Evolutionary conservation across 1,284 basidiomycete species (phyloP).

Genomic region (Megacollybia platyphylla): DNA sequence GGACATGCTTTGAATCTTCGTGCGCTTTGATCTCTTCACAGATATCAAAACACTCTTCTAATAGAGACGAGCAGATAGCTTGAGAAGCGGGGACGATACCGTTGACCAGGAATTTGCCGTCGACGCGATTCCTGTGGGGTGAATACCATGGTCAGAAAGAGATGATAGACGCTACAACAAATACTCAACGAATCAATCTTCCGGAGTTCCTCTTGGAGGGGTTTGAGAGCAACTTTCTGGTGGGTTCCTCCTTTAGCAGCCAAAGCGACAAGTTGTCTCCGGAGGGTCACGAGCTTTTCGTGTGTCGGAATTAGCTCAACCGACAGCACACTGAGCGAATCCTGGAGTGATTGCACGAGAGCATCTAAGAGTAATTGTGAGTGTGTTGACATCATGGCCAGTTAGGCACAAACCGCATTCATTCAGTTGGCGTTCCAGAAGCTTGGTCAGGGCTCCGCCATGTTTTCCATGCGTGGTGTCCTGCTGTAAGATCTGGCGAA

Average conservation of each 20-base stretch:
- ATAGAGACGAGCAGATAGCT: slow-evolving; percentile 75
- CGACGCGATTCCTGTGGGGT: slow-evolving; percentile 68
- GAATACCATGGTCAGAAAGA: slow-evolving; percentile 2
- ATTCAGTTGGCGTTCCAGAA: slow-evolving; percentile 84
- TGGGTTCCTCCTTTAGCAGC: slow-evolving; percentile 79
- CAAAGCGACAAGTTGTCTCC: slow-evolving; percentile 82
- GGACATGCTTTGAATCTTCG: slow-evolving; percentile 86
- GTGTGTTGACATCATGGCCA: slow-evolving; percentile 6
- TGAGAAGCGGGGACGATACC: slow-evolving; percentile 88
- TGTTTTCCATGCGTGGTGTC: slow-evolving; percentile 78
- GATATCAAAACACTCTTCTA: slow-evolving; percentile 97
- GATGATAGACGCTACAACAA: slow-evolving; percentile 14
- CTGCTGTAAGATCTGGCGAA: slow-evolving; percentile 73
- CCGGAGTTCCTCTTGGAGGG: slow-evolving; percentile 84
- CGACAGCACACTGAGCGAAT: slow-evolving; percentile 77
- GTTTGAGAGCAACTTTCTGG: slow-evolving; percentile 76
- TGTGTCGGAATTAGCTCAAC: slow-evolving; percentile 84
- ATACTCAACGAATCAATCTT: slow-evolving; percentile 89
- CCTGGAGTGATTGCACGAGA: slow-evolving; percentile 64
- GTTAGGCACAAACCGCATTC: slow-evolving; percentile 65
- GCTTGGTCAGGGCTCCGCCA: slow-evolving; percentile 77
- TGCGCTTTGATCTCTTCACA: slow-evolving; percentile 92
- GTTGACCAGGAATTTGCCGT: slow-evolving; percentile 92
- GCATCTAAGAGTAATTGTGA: slow-evolving; percentile 38
- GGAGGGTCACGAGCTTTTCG: slow-evolving; percentile 78